These are phyloP conservation scores for Luzula sylvatica DNA, from an alignment of 176 grass and related monocot genomes.

Conservation along the genomic window DNA sequence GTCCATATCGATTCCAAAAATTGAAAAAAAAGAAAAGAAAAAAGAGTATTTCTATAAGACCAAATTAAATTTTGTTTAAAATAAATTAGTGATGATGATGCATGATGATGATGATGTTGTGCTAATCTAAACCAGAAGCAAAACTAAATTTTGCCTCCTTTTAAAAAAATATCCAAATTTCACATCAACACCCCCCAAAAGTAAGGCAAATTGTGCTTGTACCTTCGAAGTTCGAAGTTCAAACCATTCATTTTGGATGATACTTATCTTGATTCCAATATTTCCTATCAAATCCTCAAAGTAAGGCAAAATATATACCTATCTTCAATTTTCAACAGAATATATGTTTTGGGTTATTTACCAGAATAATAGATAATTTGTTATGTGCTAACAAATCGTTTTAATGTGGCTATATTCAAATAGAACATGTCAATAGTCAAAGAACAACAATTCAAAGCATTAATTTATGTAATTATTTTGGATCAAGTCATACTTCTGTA, in stretches of 20 bases:
- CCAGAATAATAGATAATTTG: too few relatives aligned
- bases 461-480: too few relatives aligned
- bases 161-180: not conserved
- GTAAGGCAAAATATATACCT: not conserved
- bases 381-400: too few relatives aligned
- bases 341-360: too few relatives aligned
- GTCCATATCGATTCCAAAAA: not conserved
- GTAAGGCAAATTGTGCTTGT: not conserved
- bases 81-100: not conserved
- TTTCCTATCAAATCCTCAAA: not conserved
- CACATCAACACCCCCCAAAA: not conserved
- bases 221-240: not conserved
- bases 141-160: slow-evolving; percentile 14
- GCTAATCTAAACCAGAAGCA: slow-evolving; percentile 9
- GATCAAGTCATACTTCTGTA: too few relatives aligned
- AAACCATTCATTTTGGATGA: too few relatives aligned
- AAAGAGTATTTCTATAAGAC: not conserved
- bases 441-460: too few relatives aligned
- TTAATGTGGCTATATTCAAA: too few relatives aligned
- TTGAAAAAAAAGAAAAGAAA: not conserved
- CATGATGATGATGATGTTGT: slow-evolving; percentile 8
- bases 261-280: not conserved
- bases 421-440: too few relatives aligned
- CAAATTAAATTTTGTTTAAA: too few relatives aligned
- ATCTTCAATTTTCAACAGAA: too few relatives aligned